Base-by-base conservation (phyloP, 2,329 filamentous ascomycete genomes). In the Pseudohalonectria lignicola region DNA sequence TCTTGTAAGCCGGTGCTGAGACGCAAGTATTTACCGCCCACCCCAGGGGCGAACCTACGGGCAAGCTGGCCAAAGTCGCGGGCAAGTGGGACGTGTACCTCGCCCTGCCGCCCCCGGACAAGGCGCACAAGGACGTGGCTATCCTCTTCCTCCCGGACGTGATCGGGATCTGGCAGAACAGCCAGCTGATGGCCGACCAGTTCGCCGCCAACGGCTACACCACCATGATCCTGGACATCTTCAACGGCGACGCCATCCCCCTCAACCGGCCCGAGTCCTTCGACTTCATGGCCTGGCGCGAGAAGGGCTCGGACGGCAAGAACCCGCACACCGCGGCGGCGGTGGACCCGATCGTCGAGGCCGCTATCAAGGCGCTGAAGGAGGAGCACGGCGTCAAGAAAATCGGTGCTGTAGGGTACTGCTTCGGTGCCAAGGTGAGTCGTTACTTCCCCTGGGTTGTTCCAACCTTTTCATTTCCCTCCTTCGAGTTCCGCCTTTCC, bases 121-220 rank as follows among this genome's bases (percentile, higher is more conserved):
- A 57, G 39, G 55, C 51, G 29, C 55, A 64, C 50, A 54, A 61
- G 43, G 60, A 56, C 38, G 51, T 57, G 19, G 69, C 59, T 25
- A 55, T 74, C 43, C 53, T 74, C 13, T 59, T 61, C 49, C 41
- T 71, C 29, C 62, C 65, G 12, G 71, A 74, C 43, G 58, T 72
- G 41, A 56, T 69, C 39, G 63, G 70, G 43, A 64, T 73, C 53
- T 72, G 66, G 66, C 63, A 71, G 43, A 78, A 82, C 57, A 61
- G 64, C 51, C 59, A 79, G 58, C 63, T 82, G 44, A 72, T 86
- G 49, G 82, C 82, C 42, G 84, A 88, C 63, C 74, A 83, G 51
- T 82, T 72, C 55, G 84, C 84, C 41, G 73, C 74, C 46, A 81
- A 82, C 54, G 83, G 80, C 48, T 86, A 85, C 62, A 64, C 78